These are phyloP conservation scores for Monosporozyma servazzii DNA, from an alignment of 805 yeast species.

Conservation along the genomic window DNA sequence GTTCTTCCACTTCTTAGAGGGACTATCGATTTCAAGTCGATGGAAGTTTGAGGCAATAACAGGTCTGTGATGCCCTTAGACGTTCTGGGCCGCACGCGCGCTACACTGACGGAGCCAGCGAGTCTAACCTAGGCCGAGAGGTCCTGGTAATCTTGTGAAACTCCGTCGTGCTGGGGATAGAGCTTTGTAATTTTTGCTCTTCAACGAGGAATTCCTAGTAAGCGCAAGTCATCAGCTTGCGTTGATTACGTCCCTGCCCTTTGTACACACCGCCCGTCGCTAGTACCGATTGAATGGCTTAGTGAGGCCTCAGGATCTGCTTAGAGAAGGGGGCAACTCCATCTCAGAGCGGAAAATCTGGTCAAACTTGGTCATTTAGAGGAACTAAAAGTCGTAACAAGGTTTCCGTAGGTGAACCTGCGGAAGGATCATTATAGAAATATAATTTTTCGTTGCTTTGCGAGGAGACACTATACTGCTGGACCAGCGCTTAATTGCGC, in stretches of 20 bases:
- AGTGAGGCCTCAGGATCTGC: background rate
- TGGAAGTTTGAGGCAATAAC: background rate
- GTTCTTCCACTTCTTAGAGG: background rate
- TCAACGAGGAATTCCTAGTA: background rate
- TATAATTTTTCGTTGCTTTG: background rate
- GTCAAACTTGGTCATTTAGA: background rate
- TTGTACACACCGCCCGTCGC: background rate
- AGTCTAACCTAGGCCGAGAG: background rate
- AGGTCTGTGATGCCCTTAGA: background rate
- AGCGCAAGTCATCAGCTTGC: background rate
- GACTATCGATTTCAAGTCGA: background rate
- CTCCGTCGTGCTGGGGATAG: background rate
- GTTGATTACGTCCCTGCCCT: background rate
- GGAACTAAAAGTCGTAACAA: background rate
- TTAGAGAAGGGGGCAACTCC: background rate
- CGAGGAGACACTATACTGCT: background rate
- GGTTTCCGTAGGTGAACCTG: background rate
- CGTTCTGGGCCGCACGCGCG: background rate
- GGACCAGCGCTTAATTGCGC: background rate
- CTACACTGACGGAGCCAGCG: background rate
- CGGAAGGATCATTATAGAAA: background rate
- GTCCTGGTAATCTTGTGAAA: background rate
- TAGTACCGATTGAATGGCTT: background rate
- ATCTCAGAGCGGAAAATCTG: background rate
- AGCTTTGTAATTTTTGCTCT: background rate